Evolutionary conservation across 2,329 filamentous ascomycete species (phyloP), one percentile per base, ranked within the genome.

Genomic region (Keithomyces neogunnii): DNA sequence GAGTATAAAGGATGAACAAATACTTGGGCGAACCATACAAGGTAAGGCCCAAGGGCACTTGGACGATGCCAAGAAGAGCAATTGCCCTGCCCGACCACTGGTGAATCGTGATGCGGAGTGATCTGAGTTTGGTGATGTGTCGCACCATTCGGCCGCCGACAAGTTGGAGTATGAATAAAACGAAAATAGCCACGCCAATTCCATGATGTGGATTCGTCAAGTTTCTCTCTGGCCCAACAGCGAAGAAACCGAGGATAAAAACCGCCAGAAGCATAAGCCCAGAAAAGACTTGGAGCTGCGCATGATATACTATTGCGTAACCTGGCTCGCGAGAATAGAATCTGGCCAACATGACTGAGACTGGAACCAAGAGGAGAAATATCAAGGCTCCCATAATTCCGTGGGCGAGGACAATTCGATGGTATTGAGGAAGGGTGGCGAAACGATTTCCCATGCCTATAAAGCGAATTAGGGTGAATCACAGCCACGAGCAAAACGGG

Each of bases 11-110:
- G 49, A 99, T 83, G 66, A 97, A 99, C 3, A 91, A 77, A 38
- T 79, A 81, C 61, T 86, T 82, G 4, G 93, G 92, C 32, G 91
- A 96, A 5, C 93, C 93, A 62, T 96, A 99, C 1, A 99, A 75
- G 0, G 91, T 91, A 45, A 99, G 75, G 0, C 93, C 93, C 1
- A 99, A 76, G 0, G 93, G 87, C 9, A 99, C 82, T 65, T 99
- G 93, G 3, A 85, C 79, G 57, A 97, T 84, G 0, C 89, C 93
- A 3, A 99, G 74, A 19, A 97, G 69, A 3, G 88, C 86, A 60
- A 92, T 82, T 1, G 80, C 72, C 52, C 91, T 78, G 19, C 93
- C 93, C 19, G 88, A 71, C 89, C 93, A 96, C 64, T 91, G 87
- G 70, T 99, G 93, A 42, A 97, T 68, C 76, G 87, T 76, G 38